Evolutionary conservation across 192 early-diverging fungal species (phyloP), one percentile per base, ranked within the genome.

Genomic region (Gorgonomyces haynaldii): DNA sequence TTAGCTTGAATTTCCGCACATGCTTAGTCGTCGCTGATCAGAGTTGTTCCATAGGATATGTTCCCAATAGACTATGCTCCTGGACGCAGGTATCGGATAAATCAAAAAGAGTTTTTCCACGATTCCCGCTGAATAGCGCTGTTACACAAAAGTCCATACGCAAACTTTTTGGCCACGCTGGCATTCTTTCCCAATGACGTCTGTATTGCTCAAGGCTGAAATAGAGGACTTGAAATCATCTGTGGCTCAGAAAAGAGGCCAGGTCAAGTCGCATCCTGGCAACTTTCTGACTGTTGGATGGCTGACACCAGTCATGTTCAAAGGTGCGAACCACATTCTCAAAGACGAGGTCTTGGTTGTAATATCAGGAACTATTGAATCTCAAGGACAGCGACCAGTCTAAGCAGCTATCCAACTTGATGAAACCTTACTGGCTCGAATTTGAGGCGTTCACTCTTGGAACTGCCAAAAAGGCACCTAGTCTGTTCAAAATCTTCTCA

Each of bases 281-380:
- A 42, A 52, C 15, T 52, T 52, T 45, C 50, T 52, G 7, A 41
- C 40, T 12, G 17, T 52, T 32, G 25, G 16, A 17, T 52, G 50
- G 50, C 26, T 52, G 13, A 42, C 37, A 4, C 35, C 32, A 2
- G 13, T 52, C 2, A 22, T 52, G 21, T 42, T 24, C 5, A 13
- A 22, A 9, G 50, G 50, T 13, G 25, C 50, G 2, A 52, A 22
- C 15, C n/a, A 43, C 12, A 23, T 4, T 8, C 28, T 52, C 5
- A 15, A 32, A 15, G 22, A 45, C 10, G 44, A 23, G 29, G 44
- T 30, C n/a, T 45, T 16, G 44, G 7, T 6, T 9, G 21, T 12
- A 38, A 8, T 15, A 36, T 12, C 13, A 29, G 10, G 37, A 41
- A 23, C 16, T 52, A 17, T 41, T n/a, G 13, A 30, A 52, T 15